Evolutionary conservation across 2,329 filamentous ascomycete species (phyloP).

Genomic region (Xylariaceae sp.): DNA sequence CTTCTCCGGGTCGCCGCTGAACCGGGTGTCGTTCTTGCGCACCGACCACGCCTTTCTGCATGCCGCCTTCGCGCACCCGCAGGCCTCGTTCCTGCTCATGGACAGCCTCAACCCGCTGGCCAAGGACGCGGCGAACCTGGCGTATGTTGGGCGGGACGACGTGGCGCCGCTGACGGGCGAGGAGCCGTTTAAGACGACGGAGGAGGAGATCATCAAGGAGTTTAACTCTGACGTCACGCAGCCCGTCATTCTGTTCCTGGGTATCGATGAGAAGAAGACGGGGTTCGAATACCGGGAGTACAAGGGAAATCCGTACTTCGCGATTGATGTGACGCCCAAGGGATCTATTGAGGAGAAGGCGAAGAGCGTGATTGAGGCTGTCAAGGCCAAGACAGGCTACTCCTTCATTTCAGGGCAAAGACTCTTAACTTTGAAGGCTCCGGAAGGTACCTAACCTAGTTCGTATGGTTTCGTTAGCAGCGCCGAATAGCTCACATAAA

Average conservation of each 20-base stretch:
- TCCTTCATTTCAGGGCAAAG: constrained; percentile 59
- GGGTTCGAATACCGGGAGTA: constrained; percentile 65
- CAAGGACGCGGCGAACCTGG: constrained; percentile 55
- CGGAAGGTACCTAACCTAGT: constrained; percentile 36
- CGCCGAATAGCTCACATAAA: constrained; percentile 1
- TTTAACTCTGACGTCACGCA: constrained; percentile 68
- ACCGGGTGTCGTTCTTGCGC: constrained; percentile 75
- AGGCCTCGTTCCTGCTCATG: constrained; percentile 71
- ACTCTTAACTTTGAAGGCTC: constrained; percentile 39
- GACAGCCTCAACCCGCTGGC: constrained; percentile 73
- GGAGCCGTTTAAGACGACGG: constrained; percentile 65
- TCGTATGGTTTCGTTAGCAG: background rate
- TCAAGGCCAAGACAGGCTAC: constrained; percentile 56
- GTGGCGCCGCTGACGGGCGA: constrained; percentile 66
- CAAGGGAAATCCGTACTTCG: constrained; percentile 79
- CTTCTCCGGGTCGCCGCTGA: constrained; percentile 74
- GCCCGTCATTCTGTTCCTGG: constrained; percentile 78
- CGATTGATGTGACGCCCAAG: constrained; percentile 78
- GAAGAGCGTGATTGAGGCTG: constrained; percentile 52
- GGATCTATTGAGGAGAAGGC: constrained; percentile 59
- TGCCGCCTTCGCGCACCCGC: constrained; percentile 60
- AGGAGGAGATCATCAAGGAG: constrained; percentile 66
- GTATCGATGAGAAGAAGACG: constrained; percentile 62
- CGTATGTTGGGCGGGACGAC: constrained; percentile 65
- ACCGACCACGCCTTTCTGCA: constrained; percentile 66